Evolutionary conservation across 306 rosid genomes (phyloP).

Genomic region (Coriaria nepalensis): DNA sequence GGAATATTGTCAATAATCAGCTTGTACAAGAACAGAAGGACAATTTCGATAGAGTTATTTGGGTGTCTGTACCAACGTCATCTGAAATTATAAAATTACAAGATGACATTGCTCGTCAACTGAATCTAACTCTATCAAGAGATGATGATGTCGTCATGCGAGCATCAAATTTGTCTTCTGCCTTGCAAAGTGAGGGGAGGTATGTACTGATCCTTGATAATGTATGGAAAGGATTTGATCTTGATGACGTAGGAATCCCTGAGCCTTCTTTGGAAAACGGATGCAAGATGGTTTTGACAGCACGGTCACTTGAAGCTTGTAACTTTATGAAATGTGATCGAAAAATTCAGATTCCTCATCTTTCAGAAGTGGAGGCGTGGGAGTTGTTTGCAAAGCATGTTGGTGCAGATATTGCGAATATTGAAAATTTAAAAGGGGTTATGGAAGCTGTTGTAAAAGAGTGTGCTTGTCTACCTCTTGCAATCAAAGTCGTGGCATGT

Average conservation of each 20-base stretch:
- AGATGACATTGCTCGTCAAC: background rate
- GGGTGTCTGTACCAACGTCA: background rate
- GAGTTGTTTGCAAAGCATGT: background rate
- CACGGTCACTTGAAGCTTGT: background rate
- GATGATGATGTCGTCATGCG: background rate
- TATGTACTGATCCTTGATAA: conserved; percentile 12
- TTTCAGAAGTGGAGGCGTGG: background rate
- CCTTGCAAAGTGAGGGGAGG: background rate
- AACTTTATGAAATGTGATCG: background rate
- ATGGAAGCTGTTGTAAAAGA: background rate
- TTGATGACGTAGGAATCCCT: background rate
- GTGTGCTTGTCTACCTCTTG: too few species aligned
- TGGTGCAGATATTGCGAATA: background rate
- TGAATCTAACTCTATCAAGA: background rate
- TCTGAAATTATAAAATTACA: background rate
- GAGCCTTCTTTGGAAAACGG: background rate
- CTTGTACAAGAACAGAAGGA: background rate
- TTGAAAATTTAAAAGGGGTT: background rate
- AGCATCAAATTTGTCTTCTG: background rate
- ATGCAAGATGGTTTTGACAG: background rate
- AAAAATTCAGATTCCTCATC: background rate
- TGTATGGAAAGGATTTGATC: background rate
- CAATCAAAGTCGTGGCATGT: background rate
- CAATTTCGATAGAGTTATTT: background rate
- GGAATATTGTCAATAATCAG: conserved; percentile 2